phyloP scores from a whole-genome alignment of 1,139 yeast species.

The Hanseniaspora sp. region DNA sequence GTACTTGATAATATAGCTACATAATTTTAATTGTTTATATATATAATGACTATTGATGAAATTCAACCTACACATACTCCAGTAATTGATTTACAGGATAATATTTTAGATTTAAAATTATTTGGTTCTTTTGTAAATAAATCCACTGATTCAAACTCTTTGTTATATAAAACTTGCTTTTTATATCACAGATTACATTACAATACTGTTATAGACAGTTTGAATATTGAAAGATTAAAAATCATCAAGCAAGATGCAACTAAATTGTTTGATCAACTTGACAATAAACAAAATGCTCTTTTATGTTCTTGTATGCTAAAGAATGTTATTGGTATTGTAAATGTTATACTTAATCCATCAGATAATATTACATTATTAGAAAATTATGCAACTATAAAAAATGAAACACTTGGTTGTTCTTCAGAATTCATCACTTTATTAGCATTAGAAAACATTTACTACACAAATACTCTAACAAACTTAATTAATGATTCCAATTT shows the following conservation, averaged over 20 bases:
- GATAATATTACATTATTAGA: neutral
- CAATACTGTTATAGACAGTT: neutral
- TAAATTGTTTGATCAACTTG: neutral
- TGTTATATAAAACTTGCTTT: slow-evolving; percentile 1
- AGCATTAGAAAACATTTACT: slow-evolving; percentile 3
- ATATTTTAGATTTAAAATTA: slow-evolving; percentile 2
- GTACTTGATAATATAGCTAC: neutral
- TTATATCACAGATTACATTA: slow-evolving; percentile 14
- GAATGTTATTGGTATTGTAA: neutral
- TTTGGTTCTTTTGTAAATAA: slow-evolving; percentile 7
- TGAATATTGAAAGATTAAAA: slow-evolving; percentile 3
- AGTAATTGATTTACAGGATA: neutral
- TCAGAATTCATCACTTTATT: neutral
- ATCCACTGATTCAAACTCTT: neutral
- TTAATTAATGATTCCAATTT: neutral
- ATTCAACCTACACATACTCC: neutral
- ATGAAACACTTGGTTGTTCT: neutral
- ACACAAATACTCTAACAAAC: neutral
- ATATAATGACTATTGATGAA: neutral
- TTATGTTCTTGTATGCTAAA: neutral
- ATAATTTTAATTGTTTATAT: too few species aligned
- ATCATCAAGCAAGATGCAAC: slow-evolving; percentile 3
- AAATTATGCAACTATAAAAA: neutral
- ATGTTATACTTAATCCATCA: neutral
- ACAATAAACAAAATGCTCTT: neutral